These are phyloP conservation scores for Saksenaea oblongispora DNA, from an alignment of 371 early-diverging fungal genomes.

Conservation along the genomic window DNA sequence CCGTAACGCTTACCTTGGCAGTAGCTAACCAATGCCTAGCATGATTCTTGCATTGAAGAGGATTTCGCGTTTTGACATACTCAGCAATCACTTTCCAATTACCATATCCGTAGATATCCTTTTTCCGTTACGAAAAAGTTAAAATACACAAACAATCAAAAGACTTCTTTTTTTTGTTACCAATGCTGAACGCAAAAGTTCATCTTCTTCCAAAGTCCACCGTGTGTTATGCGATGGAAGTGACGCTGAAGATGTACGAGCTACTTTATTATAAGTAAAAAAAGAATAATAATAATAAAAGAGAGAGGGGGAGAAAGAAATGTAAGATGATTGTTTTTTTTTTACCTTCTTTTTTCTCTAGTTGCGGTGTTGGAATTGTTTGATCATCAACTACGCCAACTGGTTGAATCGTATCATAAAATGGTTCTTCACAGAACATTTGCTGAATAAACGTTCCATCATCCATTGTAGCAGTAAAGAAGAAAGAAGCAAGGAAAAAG, in stretches of 20 bases:
- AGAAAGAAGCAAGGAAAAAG: background rate
- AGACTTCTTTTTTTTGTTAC: constrained; percentile 26
- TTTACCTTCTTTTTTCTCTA: constrained; percentile 16
- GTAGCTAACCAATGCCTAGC: constrained; percentile 56
- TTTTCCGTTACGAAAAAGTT: background rate
- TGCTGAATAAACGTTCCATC: constrained; percentile 64
- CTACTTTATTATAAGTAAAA: constrained; percentile 8
- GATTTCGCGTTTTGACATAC: constrained; percentile 56
- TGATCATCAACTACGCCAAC: constrained; percentile 29
- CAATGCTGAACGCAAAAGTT: constrained; percentile 40
- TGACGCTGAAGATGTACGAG: constrained; percentile 47
- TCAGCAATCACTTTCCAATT: constrained; percentile 65
- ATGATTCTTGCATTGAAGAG: constrained; percentile 71
- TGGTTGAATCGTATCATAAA: constrained; percentile 37
- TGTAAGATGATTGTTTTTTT: constrained; percentile 11
- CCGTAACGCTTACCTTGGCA: background rate
- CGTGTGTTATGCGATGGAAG: constrained; percentile 69
- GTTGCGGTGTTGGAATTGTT: constrained; percentile 10
- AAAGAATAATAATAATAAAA: background rate
- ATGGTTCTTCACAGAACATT: constrained; percentile 73
- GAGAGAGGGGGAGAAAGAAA: too few relatives aligned
- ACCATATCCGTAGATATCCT: constrained; percentile 65
- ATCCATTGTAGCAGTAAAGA: constrained; percentile 43
- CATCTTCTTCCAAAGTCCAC: constrained; percentile 52
- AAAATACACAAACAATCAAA: background rate